These are phyloP conservation scores for Orobanche coerulescens DNA, from an alignment of 257 asterid genomes.

Conservation along the genomic window DNA sequence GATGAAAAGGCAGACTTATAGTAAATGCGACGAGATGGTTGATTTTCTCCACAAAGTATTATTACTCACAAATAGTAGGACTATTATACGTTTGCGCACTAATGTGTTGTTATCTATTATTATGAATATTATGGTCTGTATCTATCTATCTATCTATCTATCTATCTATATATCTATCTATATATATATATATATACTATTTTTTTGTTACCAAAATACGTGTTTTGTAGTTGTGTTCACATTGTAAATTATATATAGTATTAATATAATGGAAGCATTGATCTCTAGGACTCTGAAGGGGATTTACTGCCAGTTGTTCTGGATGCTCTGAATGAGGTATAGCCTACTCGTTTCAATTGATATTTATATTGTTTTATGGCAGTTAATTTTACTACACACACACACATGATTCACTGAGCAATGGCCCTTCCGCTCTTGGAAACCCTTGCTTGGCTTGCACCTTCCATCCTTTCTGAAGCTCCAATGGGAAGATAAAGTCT, in stretches of 20 bases:
- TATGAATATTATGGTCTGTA: background rate
- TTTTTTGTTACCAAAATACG: background rate
- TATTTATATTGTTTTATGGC: too few relatives aligned
- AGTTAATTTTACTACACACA: too few relatives aligned
- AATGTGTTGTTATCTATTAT: conserved; percentile 2
- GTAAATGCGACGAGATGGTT: conserved; percentile 4
- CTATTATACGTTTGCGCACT: background rate
- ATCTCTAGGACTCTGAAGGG: conserved; percentile 76
- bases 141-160: conserved; percentile 2
- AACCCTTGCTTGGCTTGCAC: too few relatives aligned
- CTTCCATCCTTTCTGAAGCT: too few relatives aligned
- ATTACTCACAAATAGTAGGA: background rate
- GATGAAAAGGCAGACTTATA: background rate
- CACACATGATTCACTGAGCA: too few relatives aligned
- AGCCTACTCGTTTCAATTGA: background rate
- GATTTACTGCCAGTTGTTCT: conserved; percentile 90
- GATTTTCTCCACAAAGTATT: background rate
- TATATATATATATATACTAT: too few relatives aligned
- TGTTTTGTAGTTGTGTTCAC: conserved; percentile 5
- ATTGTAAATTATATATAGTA: conserved; percentile 19
- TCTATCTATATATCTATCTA: background rate
- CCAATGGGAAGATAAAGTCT: background rate
- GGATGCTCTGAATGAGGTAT: conserved; percentile 96
- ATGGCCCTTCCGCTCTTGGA: too few relatives aligned
- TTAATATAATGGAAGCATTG: conserved; percentile 20